A percentile compares a stretch with the other conserved stretches of the same genome.
Conservation (phyloP, 2,329 filamentous ascomycete species). For the Pseudopithomyces maydicus region DNA sequence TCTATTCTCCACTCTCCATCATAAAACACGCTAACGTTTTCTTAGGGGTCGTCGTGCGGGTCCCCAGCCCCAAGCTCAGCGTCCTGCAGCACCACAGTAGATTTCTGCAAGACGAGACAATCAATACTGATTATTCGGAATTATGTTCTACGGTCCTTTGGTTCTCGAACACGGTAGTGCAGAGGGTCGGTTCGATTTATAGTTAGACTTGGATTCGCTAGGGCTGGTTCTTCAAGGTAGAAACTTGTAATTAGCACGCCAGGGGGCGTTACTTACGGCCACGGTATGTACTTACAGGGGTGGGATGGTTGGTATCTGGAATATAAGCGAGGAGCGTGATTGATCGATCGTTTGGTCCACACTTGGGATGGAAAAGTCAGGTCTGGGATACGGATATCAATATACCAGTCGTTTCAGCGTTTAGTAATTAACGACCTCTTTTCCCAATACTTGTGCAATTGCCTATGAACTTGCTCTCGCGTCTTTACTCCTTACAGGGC, state of each 20-base stretch:
- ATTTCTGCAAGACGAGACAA: background rate
- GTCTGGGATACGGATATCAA: background rate
- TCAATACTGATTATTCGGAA: background rate
- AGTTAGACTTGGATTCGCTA: conserved; percentile 13
- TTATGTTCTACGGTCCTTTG: background rate
- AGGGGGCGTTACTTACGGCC: conserved; percentile 5
- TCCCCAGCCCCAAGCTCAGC: conserved; percentile 15
- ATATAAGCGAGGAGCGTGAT: background rate
- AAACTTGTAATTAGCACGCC: conserved; percentile 18
- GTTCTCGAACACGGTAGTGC: background rate
- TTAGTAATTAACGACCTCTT: background rate
- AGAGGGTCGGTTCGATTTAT: background rate
- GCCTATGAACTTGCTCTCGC: too few relatives aligned
- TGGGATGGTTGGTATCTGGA: background rate
- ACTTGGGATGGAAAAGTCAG: background rate
- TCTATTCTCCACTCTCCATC: background rate
- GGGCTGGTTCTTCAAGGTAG: conserved; percentile 13
- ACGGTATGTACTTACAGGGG: background rate
- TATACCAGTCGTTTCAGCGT: conserved; percentile 8
- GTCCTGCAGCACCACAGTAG: conserved; percentile 17
- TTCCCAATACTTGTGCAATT: background rate
- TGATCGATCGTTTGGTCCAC: too few relatives aligned
- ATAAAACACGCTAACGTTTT: conserved; percentile 12
- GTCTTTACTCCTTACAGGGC: background rate
- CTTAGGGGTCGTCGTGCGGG: conserved; percentile 31